A percentile compares a stretch with the other conserved stretches of the same genome.
Conservation (phyloP, 2,329 filamentous ascomycete genomes). For the Cytospora leucostoma region DNA sequence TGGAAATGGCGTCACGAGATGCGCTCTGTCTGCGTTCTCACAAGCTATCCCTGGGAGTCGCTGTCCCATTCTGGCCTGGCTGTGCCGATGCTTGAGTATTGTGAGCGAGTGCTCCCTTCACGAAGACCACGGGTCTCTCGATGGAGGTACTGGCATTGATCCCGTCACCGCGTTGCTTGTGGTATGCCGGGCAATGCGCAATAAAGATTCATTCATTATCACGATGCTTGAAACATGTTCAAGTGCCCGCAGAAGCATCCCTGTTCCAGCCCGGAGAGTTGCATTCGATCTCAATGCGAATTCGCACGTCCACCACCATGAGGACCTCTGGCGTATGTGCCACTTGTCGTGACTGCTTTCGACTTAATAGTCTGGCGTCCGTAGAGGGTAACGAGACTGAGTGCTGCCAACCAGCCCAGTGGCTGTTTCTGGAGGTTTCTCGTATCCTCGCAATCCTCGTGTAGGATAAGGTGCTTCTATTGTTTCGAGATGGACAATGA, state of each 20-base stretch:
- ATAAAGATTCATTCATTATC: neutral
- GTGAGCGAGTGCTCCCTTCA: neutral
- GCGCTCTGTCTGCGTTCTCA: neutral
- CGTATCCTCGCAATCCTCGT: neutral
- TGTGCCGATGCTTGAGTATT: neutral
- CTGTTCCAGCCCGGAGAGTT: too few relatives aligned
- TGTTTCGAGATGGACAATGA: neutral
- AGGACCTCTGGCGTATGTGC: neutral
- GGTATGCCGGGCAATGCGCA: neutral
- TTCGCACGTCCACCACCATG: neutral
- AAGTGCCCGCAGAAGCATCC: neutral
- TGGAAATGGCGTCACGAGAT: conserved; percentile 4
- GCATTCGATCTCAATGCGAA: neutral
- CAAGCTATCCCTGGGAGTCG: neutral
- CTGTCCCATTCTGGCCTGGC: neutral
- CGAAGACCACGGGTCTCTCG: neutral
- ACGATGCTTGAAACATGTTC: neutral
- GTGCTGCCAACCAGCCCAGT: neutral
- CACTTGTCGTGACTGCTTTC: neutral
- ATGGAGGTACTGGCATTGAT: neutral
- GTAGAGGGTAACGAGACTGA: neutral
- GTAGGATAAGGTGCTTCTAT: neutral
- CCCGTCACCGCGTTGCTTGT: neutral
- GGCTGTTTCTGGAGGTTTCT: neutral
- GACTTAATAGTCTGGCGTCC: neutral